Evolutionary conservation across 108 stramenopile genomes (phyloP), one percentile per base, ranked within the genome.

Genomic region (Schizochytrium sp.): DNA sequence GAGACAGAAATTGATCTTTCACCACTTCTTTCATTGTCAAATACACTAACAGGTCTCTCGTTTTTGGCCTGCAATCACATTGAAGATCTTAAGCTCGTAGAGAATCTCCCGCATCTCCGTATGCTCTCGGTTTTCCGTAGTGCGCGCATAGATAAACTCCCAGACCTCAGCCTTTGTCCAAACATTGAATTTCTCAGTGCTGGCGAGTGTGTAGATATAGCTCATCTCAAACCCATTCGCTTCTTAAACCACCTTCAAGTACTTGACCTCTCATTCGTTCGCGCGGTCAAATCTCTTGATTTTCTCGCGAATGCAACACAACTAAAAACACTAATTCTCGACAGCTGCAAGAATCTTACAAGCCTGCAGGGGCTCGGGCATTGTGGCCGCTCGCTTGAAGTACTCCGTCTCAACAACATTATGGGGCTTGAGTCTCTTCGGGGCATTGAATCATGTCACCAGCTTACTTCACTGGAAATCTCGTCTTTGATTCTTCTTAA

Each of bases 251-350:
- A 42, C 28, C 53, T 83, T 13, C 76, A 53, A n/a, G 76, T 83
- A 0, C 76, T 83, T 38, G 76, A 83, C 47, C 76, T 83, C 12
- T 83, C 76, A 38, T 50, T 47, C 3, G 76, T 83, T 46, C 76
- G 76, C 28, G 49, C 50, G 15, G 76, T 83, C 5, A 83, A 10
- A 8, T 83, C 76, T n/a, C 76, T 83, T 3, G 47, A 49, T 7
- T 50, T 47, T 2, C 76, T 83, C 28, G 17, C 17, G 12, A 0
- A 0, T 2, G 76, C 76, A 17, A 38, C 47, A 28, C 47, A 55
- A 55, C 28, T 83, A 8, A 47, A 53, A 17, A 53, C 40, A 2
- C 76, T 83, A n/a, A 83, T 83, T 28, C 76, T 83, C 17, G 76
- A 83, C 47, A 17, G 76, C 76, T 83, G 76, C 53, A 50, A 5